These are phyloP conservation scores for Leccinum ponderosum DNA, from an alignment of 1,284 basidiomycete genomes.

Conservation along the genomic window DNA sequence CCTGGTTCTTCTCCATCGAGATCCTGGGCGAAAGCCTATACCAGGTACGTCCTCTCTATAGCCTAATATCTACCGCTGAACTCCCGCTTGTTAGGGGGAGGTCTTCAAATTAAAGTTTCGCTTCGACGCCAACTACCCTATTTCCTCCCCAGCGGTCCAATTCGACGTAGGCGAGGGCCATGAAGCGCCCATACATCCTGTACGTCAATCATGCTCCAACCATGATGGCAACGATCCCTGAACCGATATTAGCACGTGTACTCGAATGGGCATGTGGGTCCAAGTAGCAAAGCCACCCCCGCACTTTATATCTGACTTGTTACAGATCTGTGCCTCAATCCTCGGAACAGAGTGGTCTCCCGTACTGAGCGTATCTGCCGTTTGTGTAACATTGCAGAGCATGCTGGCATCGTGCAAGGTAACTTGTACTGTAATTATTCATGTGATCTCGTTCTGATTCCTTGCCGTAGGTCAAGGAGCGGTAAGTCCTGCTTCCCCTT, in stretches of 20 bases:
- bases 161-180: conserved; percentile 67
- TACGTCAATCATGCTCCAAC: conserved; percentile 37
- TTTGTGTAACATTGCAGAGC: conserved; percentile 82
- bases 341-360: conserved; percentile 87
- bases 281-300: neutral
- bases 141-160: conserved; percentile 80
- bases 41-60: conserved; percentile 43
- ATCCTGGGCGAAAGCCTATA: conserved; percentile 79
- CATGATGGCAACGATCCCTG: conserved; percentile 10
- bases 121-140: conserved; percentile 76
- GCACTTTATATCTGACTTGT: conserved; percentile 15
- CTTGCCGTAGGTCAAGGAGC: conserved; percentile 63
- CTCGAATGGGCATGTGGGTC: conserved; percentile 78
- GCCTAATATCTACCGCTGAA: conserved; percentile 6
- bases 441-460: conserved; percentile 7
- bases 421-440: conserved; percentile 11
- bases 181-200: conserved; percentile 72
- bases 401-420: conserved; percentile 89
- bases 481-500: conserved; percentile 43
- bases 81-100: conserved; percentile 53
- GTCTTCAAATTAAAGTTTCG: conserved; percentile 74
- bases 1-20: conserved; percentile 74
- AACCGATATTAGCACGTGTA: conserved; percentile 66
- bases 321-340: conserved; percentile 81
- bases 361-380: conserved; percentile 72